These are phyloP conservation scores for Cryptosporidium felis DNA, from an alignment of 169 alveolate species.

Conservation along the genomic window DNA sequence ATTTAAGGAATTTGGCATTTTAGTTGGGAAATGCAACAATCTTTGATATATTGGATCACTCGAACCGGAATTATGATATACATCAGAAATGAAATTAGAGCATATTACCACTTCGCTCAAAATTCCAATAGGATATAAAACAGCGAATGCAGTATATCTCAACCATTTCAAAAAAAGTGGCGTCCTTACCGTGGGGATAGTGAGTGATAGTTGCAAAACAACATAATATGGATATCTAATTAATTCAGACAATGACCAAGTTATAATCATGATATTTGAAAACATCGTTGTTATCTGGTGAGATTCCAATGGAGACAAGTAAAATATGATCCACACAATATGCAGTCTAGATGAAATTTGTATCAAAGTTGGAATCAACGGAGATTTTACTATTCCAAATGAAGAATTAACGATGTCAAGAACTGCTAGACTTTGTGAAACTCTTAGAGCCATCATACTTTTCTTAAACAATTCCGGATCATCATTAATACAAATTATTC, in stretches of 20 bases:
- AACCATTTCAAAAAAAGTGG: constrained; percentile 77
- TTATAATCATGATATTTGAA: constrained; percentile 57
- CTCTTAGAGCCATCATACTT: constrained; percentile 13
- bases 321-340: constrained; percentile 67
- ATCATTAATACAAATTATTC: not conserved
- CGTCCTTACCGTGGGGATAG: constrained; percentile 49
- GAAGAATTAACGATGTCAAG: constrained; percentile 57
- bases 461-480: not conserved
- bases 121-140: constrained; percentile 78
- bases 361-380: constrained; percentile 17
- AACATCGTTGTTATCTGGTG: constrained; percentile 41
- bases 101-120: constrained; percentile 72
- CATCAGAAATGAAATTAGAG: constrained; percentile 30
- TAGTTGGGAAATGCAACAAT: constrained; percentile 74
- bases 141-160: constrained; percentile 76
- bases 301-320: constrained; percentile 45
- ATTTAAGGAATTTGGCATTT: constrained; percentile 78
- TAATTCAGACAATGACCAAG: constrained; percentile 70
- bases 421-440: constrained; percentile 60
- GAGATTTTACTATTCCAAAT: constrained; percentile 43
- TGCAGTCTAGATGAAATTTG: constrained; percentile 62
- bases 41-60: constrained; percentile 15
- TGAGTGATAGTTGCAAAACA: constrained; percentile 17
- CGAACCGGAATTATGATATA: constrained; percentile 1
- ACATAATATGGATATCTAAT: constrained; percentile 70